Percentiles rank a stretch among this genome's conserved stretches.
These are phyloP conservation scores for Radiomyces spectabilis DNA, from an alignment of 192 early-diverging fungal genomes.

Conservation along the genomic window DNA sequence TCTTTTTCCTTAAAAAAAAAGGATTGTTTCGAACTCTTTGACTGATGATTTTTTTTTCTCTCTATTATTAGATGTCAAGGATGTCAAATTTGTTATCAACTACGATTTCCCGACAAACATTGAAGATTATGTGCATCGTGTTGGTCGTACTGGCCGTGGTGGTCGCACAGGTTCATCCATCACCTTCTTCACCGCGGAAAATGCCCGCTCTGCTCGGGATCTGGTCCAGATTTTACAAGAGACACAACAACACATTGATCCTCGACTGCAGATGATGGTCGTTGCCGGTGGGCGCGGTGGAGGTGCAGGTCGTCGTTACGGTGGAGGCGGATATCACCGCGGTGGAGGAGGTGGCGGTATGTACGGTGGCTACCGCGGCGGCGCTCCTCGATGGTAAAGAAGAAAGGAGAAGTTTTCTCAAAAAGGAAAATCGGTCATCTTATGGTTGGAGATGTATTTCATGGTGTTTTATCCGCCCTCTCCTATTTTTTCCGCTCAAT, in stretches of 20 bases:
- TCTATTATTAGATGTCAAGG: constrained; percentile 66
- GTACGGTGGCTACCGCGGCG: constrained; percentile 22
- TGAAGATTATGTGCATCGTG: constrained; percentile 88
- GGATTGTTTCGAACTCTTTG: too few relatives aligned
- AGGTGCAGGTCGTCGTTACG: constrained; percentile 13
- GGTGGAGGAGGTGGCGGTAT: constrained; percentile 24
- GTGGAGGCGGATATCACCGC: constrained; percentile 14
- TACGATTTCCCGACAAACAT: constrained; percentile 90
- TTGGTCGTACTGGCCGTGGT: constrained; percentile 95
- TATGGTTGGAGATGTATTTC: too few relatives aligned
- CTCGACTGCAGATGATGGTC: constrained; percentile 64
- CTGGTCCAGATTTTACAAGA: constrained; percentile 83
- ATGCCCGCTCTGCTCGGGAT: constrained; percentile 76
- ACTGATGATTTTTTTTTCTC: constrained; percentile 13
- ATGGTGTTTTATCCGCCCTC: too few relatives aligned
- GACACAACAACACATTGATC: constrained; percentile 85
- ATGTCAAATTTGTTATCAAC: constrained; percentile 97
- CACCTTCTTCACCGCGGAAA: constrained; percentile 89
- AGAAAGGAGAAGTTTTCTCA: too few relatives aligned
- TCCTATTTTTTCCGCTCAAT: too few relatives aligned
- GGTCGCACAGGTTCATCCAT: constrained; percentile 84
- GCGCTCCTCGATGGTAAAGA: constrained; percentile 15
- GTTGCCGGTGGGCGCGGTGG: constrained; percentile 34
- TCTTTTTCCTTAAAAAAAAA: too few relatives aligned
- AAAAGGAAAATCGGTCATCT: too few relatives aligned